These are phyloP conservation scores for Sphaerulina musiva DNA, from an alignment of 2,329 filamentous ascomycete genomes.

Conservation along the genomic window DNA sequence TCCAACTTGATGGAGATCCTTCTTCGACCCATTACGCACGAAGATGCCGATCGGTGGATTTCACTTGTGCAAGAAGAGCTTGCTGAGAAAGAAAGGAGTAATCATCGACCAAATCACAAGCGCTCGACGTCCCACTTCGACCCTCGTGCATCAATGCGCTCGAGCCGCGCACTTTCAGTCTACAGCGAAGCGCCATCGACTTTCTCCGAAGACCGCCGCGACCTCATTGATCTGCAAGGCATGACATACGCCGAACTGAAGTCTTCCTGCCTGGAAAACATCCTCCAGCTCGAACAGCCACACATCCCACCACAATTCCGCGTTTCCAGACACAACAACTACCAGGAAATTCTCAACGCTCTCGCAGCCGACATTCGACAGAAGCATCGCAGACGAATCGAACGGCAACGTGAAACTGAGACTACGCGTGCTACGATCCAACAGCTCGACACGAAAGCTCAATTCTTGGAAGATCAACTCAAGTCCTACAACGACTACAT, in stretches of 20 bases:
- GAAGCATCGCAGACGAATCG: constrained; percentile 87
- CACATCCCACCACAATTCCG: constrained; percentile 50
- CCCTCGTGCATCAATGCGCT: constrained; percentile 29
- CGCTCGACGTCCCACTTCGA: constrained; percentile 28
- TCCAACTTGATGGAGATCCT: constrained; percentile 91
- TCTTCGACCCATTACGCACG: constrained; percentile 75
- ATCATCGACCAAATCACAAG: constrained; percentile 16
- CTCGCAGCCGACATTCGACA: constrained; percentile 95
- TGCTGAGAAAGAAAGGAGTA: constrained; percentile 39
- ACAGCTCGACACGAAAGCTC: constrained; percentile 77
- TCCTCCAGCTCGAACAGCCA: constrained; percentile 77
- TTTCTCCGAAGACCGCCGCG: constrained; percentile 30
- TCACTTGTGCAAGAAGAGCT: constrained; percentile 77
- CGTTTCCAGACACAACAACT: constrained; percentile 79
- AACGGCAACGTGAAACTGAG: constrained; percentile 85
- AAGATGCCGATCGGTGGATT: constrained; percentile 87
- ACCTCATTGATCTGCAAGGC: constrained; percentile 75
- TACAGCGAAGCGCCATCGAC: constrained; percentile 39
- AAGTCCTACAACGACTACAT: constrained; percentile 99
- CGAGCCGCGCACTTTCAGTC: constrained; percentile 30
- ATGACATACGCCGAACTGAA: constrained; percentile 92
- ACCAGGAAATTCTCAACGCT: constrained; percentile 95
- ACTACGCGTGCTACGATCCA: constrained; percentile 67
- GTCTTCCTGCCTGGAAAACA: constrained; percentile 85
- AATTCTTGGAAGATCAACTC: constrained; percentile 87